These are phyloP conservation scores for Termitomyces sp. DNA, from an alignment of 768 basidiomycete genomes.

Conservation along the genomic window DNA sequence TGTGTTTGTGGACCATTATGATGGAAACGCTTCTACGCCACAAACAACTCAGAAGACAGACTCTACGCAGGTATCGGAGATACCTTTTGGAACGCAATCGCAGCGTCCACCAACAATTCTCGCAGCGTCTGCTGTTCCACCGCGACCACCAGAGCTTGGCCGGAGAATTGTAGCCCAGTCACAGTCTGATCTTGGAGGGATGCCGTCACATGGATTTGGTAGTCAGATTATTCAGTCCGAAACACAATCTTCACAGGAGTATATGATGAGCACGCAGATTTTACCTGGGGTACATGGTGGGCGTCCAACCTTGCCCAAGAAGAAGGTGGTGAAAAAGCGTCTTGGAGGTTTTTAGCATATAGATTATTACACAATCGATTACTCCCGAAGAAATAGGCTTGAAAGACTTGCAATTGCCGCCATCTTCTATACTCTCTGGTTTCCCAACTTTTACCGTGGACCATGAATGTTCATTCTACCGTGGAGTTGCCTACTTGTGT, in stretches of 20 bases:
- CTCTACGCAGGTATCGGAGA: background rate
- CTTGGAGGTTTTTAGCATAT: constrained; percentile 70
- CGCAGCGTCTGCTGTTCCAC: constrained; percentile 22
- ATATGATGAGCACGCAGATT: constrained; percentile 63
- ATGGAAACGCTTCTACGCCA: constrained; percentile 20
- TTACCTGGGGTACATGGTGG: constrained; percentile 72
- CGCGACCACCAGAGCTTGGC: constrained; percentile 12
- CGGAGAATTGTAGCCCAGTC: constrained; percentile 9
- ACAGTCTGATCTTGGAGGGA: constrained; percentile 8
- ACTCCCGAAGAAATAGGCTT: too few relatives aligned
- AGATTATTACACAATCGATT: background rate
- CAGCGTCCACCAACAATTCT: constrained; percentile 39
- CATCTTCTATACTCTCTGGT: too few relatives aligned
- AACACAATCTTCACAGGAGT: constrained; percentile 32
- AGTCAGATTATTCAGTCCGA: constrained; percentile 8
- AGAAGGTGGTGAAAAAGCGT: constrained; percentile 61
- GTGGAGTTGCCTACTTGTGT: too few relatives aligned
- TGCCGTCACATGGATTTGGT: constrained; percentile 6
- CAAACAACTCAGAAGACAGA: background rate
- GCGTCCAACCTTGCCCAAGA: constrained; percentile 44
- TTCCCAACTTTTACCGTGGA: too few relatives aligned
- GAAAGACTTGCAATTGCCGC: too few relatives aligned
- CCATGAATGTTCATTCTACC: too few relatives aligned
- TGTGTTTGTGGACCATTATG: constrained; percentile 54
- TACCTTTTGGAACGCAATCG: background rate